Evolutionary conservation across 352 stramenopile genomes (phyloP).

Genomic region (Thalassiosira hispida): DNA sequence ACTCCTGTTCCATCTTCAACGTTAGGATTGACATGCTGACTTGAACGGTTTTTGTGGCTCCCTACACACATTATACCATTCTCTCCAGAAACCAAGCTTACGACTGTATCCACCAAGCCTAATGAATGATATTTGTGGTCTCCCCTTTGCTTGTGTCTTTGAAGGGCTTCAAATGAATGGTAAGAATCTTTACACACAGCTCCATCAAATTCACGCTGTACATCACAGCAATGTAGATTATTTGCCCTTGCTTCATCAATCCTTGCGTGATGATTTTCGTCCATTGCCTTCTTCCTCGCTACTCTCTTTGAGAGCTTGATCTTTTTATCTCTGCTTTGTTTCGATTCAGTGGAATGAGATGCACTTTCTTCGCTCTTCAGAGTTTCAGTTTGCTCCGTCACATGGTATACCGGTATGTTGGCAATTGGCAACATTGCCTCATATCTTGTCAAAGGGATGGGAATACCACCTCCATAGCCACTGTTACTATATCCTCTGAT

Average conservation of each 20-base stretch:
- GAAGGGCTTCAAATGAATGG: no score
- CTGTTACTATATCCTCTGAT: not conserved
- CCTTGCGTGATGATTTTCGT: not conserved
- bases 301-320: not conserved
- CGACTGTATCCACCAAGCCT: no score
- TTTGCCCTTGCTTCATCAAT: not conserved
- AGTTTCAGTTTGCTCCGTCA: not conserved
- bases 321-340: not conserved
- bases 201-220: not conserved
- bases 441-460: not conserved
- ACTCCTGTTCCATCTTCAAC: no score
- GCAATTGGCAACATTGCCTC: not conserved
- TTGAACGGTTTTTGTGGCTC: no score
- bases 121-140: no score
- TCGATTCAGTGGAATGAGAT: slow-evolving; percentile 5
- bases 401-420: not conserved
- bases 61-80: no score
- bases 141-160: no score
- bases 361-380: not conserved
- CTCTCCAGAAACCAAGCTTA: no score
- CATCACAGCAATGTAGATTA: not conserved
- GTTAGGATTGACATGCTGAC: no score
- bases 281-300: not conserved
- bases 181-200: not conserved
- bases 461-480: slow-evolving; percentile 8